Evolutionary conservation across 2,329 filamentous ascomycete genomes (phyloP), one percentile per base, ranked within the genome.

Genomic region (Hypoxylon sp.): DNA sequence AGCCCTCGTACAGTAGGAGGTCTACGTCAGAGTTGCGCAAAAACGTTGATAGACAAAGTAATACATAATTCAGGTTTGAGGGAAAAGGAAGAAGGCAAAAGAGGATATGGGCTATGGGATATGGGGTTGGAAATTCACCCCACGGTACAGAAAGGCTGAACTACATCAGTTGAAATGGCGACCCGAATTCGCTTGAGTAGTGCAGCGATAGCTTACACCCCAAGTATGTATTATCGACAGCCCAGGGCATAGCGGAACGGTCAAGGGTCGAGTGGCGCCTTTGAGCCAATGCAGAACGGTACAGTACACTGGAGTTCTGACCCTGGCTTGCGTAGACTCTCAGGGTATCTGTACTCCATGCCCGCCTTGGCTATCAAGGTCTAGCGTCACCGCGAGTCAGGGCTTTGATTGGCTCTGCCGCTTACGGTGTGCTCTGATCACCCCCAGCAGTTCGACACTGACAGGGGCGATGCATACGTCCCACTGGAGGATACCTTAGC

Each of bases 191-290:
- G 62, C 63, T 65, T 50, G 32, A 63, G 58, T 30, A 19, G 36
- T 61, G 62, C 65, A 68, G 58, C 67, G 60, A 60, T 61, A 68
- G 68, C 68, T 70, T 68, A 68, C 65, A 70, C 52, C 51, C 55
- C 67, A 56, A 59, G 60, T 61, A 64, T 51, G 60, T 65, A 66
- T 51, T 56, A 70, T 65, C 53, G 56, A 70, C 23, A 61, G 56
- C 59, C 65, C 61, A 59, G 68, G 61, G 59, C 61, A 59, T 60
- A 68, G 56, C 61, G 61, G 63, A 59, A 57, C 23, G 21, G 30
- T 51, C 61, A 48, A 68, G 64, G 58, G 68, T 68, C 48, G 23
- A 62, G 65, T 70, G 62, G 68, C 68, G 61, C 63, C 65, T 56
- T 61, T 62, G 52, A 41, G 34, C 60, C 58, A 65, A 63, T 61